Evolutionary conservation across 306 rosid genomes (phyloP).

Genomic region (Pterocarpus macrocarpus): DNA sequence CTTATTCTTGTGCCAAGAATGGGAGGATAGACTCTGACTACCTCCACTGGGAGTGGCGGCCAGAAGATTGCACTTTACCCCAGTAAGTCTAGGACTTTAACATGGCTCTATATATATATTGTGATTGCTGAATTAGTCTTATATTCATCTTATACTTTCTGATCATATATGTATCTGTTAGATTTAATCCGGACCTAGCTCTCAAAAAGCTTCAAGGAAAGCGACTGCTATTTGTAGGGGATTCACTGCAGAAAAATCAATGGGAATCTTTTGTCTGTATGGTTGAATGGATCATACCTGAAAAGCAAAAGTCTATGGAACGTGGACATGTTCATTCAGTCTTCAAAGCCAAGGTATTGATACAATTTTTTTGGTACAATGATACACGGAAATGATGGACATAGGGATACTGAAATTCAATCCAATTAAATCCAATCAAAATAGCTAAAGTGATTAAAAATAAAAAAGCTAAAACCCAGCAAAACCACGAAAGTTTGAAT

Average conservation of each 20-base stretch:
- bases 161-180: background rate
- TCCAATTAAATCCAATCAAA: too few species aligned
- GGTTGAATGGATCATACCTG: conserved; percentile 78
- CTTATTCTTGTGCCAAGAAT: conserved; percentile 78
- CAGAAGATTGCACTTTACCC: conserved; percentile 78
- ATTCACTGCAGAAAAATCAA: conserved; percentile 85
- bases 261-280: conserved; percentile 89
- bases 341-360: conserved; percentile 75
- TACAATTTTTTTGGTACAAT: background rate
- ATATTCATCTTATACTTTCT: background rate
- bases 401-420: background rate
- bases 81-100: conserved; percentile 44
- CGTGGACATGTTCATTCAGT: conserved; percentile 61
- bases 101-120: background rate
- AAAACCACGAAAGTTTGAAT: too few species aligned
- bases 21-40: conserved; percentile 76
- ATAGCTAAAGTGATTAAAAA: too few species aligned
- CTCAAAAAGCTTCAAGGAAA: conserved; percentile 72
- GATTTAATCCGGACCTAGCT: conserved; percentile 72
- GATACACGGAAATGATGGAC: background rate
- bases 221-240: conserved; percentile 82
- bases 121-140: background rate
- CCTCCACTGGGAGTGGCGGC: conserved; percentile 85
- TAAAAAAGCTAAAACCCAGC: too few species aligned
- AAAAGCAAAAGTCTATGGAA: conserved; percentile 65